Evolutionary conservation across 495 filamentous ascomycete species (phyloP).

Genomic region (Clavariopsis aquatica): DNA sequence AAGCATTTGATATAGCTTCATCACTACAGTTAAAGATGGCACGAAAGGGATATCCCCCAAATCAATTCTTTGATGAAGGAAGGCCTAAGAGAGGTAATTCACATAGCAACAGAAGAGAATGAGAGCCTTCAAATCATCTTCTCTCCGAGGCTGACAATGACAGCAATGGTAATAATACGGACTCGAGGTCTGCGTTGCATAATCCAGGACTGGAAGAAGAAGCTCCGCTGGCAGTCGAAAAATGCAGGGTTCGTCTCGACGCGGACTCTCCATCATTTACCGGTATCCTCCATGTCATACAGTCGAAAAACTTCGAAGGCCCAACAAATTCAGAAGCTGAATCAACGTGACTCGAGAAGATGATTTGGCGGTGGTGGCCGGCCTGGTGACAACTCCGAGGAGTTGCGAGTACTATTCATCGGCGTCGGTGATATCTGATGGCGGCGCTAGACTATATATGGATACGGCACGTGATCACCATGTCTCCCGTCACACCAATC

Average conservation of each 20-base stretch:
- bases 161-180: not conserved
- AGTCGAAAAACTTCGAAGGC: too few relatives aligned
- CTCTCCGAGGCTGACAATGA: not conserved
- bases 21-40: not conserved
- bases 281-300: too few relatives aligned
- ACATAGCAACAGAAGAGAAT: not conserved
- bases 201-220: not conserved
- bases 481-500: too few relatives aligned
- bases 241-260: not conserved
- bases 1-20: not conserved
- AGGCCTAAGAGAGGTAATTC: not conserved
- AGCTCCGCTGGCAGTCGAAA: not conserved
- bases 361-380: too few relatives aligned
- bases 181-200: not conserved
- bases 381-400: too few relatives aligned
- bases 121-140: not conserved
- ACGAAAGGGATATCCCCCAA: not conserved
- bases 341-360: too few relatives aligned
- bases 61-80: not conserved
- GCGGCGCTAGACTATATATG: too few relatives aligned
- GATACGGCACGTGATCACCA: too few relatives aligned
- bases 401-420: too few relatives aligned
- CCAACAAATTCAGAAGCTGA: too few relatives aligned
- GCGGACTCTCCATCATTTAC: not conserved
- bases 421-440: too few relatives aligned